Percentiles rank a stretch among this genome's conserved stretches.
Evolutionary conservation across 2,329 filamentous ascomycete genomes (phyloP).

Genomic region (Xylaria arbuscula): DNA sequence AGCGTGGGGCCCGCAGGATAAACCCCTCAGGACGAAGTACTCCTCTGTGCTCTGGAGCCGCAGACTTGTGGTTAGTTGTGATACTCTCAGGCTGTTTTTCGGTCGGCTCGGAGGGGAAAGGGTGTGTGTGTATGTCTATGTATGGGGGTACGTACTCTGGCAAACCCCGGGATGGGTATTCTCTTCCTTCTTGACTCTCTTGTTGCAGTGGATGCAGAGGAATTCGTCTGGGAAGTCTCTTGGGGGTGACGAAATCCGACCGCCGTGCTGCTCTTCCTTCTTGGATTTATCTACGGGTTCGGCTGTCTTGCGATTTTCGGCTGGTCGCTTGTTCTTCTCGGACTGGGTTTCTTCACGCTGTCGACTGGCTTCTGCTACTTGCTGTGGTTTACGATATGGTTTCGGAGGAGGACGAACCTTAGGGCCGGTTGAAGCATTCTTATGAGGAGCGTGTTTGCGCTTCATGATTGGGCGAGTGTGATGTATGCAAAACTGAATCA

Average conservation of each 20-base stretch:
- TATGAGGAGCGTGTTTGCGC: no score
- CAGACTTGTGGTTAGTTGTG: no score
- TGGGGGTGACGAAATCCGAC: neutral
- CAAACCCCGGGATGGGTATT: conserved; percentile 19
- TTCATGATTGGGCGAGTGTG: neutral
- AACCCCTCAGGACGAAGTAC: no score
- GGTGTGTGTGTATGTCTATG: no score
- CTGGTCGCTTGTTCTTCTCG: neutral
- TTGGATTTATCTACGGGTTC: neutral
- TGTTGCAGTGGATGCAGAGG: conserved; percentile 17
- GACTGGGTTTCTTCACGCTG: neutral
- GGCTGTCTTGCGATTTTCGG: neutral
- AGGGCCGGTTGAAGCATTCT: no score
- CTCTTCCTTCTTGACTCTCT: conserved; percentile 7
- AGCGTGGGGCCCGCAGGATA: no score
- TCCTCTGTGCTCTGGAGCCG: no score
- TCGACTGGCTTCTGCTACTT: no score
- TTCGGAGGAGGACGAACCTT: no score
- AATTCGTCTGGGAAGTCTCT: neutral
- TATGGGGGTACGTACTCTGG: conserved; percentile 23
- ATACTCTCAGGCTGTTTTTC: no score
- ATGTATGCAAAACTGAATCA: neutral
- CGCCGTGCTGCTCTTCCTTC: neutral
- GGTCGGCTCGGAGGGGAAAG: no score
- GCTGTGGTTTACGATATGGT: no score